phyloP scores from a whole-genome alignment of 306 rosid genomes.

The Cucumis melo region DNA sequence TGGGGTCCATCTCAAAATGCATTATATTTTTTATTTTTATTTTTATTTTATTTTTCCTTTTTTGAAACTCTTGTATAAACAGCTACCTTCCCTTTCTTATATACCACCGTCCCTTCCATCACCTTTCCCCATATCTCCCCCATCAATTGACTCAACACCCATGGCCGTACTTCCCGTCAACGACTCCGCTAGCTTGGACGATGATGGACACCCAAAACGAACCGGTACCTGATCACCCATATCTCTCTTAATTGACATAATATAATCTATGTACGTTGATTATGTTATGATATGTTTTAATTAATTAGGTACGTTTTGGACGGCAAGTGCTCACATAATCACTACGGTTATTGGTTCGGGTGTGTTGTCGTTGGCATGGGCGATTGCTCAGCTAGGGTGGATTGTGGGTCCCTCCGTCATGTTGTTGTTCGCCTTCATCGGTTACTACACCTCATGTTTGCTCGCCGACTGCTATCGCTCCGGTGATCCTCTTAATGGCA shows the following conservation, averaged over 20 bases:
- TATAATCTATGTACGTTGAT: too few relatives aligned
- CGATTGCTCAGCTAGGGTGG: slow-evolving; percentile 53
- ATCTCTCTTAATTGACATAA: too few relatives aligned
- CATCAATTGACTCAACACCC: not conserved
- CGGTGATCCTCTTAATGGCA: slow-evolving; percentile 25
- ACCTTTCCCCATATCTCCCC: not conserved
- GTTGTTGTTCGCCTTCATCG: slow-evolving; percentile 27
- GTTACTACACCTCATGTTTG: slow-evolving; percentile 23
- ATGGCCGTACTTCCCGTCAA: slow-evolving; percentile 4
- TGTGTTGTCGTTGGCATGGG: slow-evolving; percentile 54
- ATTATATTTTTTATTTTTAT: not conserved
- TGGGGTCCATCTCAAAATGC: not conserved
- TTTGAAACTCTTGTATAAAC: not conserved
- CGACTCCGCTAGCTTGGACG: slow-evolving; percentile 28
- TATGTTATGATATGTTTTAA: not conserved
- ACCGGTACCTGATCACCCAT: slow-evolving; percentile 15
- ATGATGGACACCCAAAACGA: slow-evolving; percentile 45
- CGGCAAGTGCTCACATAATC: slow-evolving; percentile 23
- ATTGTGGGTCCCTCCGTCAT: slow-evolving; percentile 48
- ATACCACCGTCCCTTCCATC: not conserved
- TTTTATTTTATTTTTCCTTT: not conserved
- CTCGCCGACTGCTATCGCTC: slow-evolving; percentile 37
- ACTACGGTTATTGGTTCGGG: slow-evolving; percentile 39
- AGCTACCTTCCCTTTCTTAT: not conserved
- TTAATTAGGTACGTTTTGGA: slow-evolving; percentile 37